Conservation (phyloP, 345 rosid genomes). For the Eucalyptus decipiens region DNA sequence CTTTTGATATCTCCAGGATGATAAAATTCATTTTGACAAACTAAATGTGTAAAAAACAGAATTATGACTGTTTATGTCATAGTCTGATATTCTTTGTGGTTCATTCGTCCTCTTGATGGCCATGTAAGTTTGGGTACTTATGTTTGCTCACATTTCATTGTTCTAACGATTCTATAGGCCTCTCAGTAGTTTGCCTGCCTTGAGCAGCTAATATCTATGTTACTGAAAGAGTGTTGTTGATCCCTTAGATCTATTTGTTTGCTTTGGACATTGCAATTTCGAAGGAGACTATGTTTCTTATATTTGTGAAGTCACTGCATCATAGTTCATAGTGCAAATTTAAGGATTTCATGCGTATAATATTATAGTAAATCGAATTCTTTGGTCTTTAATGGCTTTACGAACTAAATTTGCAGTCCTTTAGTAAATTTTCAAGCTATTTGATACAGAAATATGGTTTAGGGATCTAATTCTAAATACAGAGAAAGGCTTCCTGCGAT, state of each 20-base stretch:
- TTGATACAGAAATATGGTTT: conserved; percentile 96
- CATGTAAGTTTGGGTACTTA: background rate
- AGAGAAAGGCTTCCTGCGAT: conserved; percentile 91
- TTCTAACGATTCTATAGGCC: background rate
- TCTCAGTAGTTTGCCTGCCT: background rate
- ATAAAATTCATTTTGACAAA: background rate
- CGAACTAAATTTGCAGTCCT: conserved; percentile 20
- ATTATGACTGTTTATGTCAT: background rate
- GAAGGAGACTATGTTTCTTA: background rate
- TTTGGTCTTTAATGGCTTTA: background rate
- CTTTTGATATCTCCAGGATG: background rate
- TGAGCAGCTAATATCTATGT: background rate
- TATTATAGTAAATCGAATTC: background rate
- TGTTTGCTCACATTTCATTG: background rate
- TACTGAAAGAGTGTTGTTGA: background rate
- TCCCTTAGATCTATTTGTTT: background rate
- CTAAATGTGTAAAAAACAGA: background rate
- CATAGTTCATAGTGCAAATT: background rate
- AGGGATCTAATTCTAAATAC: conserved; percentile 67
- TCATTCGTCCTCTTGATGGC: background rate
- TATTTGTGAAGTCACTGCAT: background rate
- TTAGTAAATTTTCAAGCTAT: conserved; percentile 56
- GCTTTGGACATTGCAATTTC: background rate
- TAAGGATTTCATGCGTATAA: background rate
- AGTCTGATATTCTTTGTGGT: background rate